These are phyloP conservation scores for Hypomyces rosellus DNA, from an alignment of 2,329 filamentous ascomycete genomes.

Conservation along the genomic window DNA sequence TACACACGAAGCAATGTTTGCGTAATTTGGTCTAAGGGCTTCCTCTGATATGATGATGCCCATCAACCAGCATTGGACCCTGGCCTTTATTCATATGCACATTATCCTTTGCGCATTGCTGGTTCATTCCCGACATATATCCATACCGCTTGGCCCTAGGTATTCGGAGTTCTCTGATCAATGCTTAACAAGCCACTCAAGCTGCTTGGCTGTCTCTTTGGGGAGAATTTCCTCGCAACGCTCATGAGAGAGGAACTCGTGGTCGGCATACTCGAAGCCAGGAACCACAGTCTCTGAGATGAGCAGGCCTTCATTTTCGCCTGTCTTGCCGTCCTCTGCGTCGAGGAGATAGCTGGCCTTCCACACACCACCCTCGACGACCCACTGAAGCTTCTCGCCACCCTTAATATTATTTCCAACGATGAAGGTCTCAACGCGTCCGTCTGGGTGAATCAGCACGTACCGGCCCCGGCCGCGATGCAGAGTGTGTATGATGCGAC, in stretches of 20 bases:
- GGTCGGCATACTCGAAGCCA: constrained; percentile 61
- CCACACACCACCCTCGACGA: constrained; percentile 62
- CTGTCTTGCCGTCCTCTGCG: constrained; percentile 27
- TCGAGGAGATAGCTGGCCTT: constrained; percentile 56
- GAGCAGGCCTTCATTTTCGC: constrained; percentile 45
- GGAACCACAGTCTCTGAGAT: constrained; percentile 64
- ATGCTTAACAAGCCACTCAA: constrained; percentile 39
- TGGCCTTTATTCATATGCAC: too few species aligned
- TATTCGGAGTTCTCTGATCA: too few species aligned
- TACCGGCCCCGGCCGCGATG: constrained; percentile 58
- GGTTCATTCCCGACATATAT: too few species aligned
- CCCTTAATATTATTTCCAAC: constrained; percentile 51
- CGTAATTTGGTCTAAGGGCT: too few species aligned
- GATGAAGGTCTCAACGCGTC: constrained; percentile 55
- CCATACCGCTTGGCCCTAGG: background rate
- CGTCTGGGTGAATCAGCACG: constrained; percentile 54
- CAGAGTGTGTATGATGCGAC: constrained; percentile 57
- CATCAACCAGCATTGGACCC: too few species aligned
- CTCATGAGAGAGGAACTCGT: constrained; percentile 55
- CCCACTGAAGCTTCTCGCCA: constrained; percentile 61
- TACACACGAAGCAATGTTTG: too few species aligned
- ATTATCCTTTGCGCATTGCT: too few species aligned
- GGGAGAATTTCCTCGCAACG: constrained; percentile 47
- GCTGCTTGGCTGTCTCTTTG: constrained; percentile 39
- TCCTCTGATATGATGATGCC: too few species aligned